Percentiles rank a stretch among this genome's conserved stretches.
Conservation (phyloP, 208 protist species). For the Naegleria lovaniensis region DNA sequence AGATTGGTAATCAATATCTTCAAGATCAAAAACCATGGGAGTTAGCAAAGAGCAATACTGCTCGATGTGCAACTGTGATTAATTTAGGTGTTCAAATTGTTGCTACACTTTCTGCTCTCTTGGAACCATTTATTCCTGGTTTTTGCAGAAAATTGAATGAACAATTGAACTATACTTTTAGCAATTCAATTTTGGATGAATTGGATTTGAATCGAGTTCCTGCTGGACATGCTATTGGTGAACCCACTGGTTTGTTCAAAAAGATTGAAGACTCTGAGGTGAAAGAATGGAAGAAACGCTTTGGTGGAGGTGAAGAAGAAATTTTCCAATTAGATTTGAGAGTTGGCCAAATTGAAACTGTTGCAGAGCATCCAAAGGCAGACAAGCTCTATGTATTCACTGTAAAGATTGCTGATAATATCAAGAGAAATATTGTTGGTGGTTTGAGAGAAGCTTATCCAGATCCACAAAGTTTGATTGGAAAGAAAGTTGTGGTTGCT, state of each 20-base stretch:
- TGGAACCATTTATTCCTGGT: constrained; percentile 54
- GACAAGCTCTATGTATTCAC: constrained; percentile 39
- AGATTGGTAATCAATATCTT: constrained; percentile 58
- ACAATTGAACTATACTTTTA: constrained; percentile 26
- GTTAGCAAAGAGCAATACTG: constrained; percentile 30
- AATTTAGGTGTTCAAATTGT: constrained; percentile 34
- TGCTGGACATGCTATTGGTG: constrained; percentile 36
- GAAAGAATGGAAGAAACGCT: constrained; percentile 24
- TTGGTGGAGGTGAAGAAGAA: constrained; percentile 20
- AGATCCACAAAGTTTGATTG: not conserved
- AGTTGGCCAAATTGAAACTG: constrained; percentile 31
- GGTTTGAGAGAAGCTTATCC: constrained; percentile 8
- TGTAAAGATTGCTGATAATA: not conserved
- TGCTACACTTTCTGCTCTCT: constrained; percentile 44
- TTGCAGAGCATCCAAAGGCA: constrained; percentile 33
- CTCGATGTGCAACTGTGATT: constrained; percentile 40
- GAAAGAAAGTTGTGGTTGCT: not conserved
- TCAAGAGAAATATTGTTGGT: not conserved
- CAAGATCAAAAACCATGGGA: constrained; percentile 59
- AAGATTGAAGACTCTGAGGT: constrained; percentile 34
- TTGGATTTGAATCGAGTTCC: constrained; percentile 12
- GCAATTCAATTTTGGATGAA: not conserved
- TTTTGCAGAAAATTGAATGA: constrained; percentile 23
- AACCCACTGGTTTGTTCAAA: constrained; percentile 31
- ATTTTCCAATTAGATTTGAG: constrained; percentile 36